Conservation (phyloP, 2,329 filamentous ascomycete species). For the Beauveria pseudobassiana region DNA sequence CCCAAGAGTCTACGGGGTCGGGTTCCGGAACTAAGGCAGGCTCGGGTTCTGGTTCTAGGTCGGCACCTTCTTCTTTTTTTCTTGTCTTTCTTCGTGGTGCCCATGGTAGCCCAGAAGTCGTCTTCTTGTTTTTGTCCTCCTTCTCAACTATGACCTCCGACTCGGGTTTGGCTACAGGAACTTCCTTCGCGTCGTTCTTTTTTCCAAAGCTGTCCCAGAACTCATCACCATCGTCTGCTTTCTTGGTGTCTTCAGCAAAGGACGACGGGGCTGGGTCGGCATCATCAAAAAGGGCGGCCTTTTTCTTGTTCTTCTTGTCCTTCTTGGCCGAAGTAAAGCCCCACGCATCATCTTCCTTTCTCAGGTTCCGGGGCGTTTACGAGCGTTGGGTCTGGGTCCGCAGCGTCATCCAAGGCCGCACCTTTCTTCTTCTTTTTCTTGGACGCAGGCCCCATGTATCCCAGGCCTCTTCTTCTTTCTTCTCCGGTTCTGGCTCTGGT, state of each 20-base stretch:
- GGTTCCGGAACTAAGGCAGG: constrained; percentile 13
- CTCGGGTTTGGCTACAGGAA: constrained; percentile 15
- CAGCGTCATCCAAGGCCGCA: constrained; percentile 13
- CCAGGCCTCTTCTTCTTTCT: constrained; percentile 26
- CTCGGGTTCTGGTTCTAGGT: constrained; percentile 12
- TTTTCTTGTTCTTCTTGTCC: constrained; percentile 18
- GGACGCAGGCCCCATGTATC: constrained; percentile 18
- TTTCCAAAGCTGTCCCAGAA: constrained; percentile 17
- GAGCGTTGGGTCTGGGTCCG: constrained; percentile 3
- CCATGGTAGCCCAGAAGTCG: constrained; percentile 18
- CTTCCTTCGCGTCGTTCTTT: constrained; percentile 28
- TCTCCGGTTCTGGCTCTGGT: constrained; percentile 21
- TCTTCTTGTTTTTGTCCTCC: constrained; percentile 12
- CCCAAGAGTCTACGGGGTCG: constrained; percentile 19
- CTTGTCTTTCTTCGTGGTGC: constrained; percentile 21
- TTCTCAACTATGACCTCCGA: not conserved
- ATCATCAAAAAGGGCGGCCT: constrained; percentile 14
- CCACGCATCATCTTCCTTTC: constrained; percentile 26
- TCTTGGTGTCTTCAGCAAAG: constrained; percentile 11
- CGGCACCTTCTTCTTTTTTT: constrained; percentile 25
- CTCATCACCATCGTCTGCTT: constrained; percentile 16
- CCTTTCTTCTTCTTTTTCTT: constrained; percentile 27
- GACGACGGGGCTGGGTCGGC: constrained; percentile 9
- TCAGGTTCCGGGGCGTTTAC: constrained; percentile 9
- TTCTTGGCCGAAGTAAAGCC: constrained; percentile 16